A percentile compares a stretch with the other conserved stretches of the same genome.
Evolutionary conservation across 768 basidiomycete species (phyloP).

Genomic region (Termitomyces titanicus): DNA sequence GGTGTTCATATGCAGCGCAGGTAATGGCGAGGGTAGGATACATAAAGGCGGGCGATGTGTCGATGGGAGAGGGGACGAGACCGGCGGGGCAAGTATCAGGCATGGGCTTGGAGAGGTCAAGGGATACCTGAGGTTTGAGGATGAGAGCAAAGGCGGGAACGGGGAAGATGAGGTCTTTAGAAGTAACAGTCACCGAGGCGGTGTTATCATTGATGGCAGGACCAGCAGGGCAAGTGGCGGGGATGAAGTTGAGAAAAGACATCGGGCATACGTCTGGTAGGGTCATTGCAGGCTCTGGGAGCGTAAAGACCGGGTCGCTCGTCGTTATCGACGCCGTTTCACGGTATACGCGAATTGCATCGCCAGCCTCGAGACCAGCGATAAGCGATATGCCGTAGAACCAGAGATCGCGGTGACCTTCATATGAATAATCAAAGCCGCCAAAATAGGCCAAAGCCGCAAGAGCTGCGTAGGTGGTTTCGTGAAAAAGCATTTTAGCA

Average conservation of each 20-base stretch:
- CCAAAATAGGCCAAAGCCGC: neutral
- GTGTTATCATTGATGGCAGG: no score
- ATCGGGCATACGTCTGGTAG: no score
- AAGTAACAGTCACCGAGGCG: no score
- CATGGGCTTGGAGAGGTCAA: no score
- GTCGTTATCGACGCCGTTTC: no score
- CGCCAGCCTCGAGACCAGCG: neutral
- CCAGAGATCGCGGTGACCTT: fast-evolving
- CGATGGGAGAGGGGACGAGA: neutral
- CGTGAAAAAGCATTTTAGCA: neutral
- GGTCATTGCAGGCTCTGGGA: no score
- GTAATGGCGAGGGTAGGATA: neutral
- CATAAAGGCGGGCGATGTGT: neutral
- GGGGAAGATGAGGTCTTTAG: no score
- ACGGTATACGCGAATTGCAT: no score
- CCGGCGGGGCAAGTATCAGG: no score
- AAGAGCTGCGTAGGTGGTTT: neutral
- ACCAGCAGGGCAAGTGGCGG: neutral
- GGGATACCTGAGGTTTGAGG: no score
- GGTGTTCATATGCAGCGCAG: neutral
- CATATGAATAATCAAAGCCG: neutral
- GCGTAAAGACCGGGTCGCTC: no score
- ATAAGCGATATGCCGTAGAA: neutral
- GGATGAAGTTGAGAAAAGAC: neutral
- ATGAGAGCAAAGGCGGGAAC: no score